phyloP scores from a whole-genome alignment of 305 asterid genomes.

The Ilex paraguariensis region DNA sequence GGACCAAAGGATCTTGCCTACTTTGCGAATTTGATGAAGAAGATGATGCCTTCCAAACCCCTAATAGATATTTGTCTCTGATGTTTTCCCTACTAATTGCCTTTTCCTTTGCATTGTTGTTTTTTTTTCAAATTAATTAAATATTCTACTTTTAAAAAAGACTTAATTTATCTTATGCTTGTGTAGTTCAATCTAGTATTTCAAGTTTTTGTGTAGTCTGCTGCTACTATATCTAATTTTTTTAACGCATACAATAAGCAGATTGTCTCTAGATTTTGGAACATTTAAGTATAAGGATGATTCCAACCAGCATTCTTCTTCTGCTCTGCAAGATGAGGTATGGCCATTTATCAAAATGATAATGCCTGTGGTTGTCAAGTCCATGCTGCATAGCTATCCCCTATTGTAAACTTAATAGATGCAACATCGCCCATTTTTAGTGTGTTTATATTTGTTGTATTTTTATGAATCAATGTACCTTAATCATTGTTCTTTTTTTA shows the following conservation, averaged over 20 bases:
- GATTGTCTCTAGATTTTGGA: constrained; percentile 85
- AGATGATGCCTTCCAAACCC: too few species aligned
- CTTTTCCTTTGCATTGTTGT: too few species aligned
- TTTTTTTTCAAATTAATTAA: too few species aligned
- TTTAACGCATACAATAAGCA: constrained; percentile 17
- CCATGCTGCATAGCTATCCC: too few species aligned
- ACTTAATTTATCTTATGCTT: not conserved
- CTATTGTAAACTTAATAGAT: too few species aligned
- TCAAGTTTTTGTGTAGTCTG: not conserved
- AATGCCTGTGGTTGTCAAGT: not conserved
- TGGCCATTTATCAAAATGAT: not conserved
- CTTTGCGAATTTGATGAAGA: too few species aligned
- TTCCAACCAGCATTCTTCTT: constrained; percentile 54
- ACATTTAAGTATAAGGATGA: constrained; percentile 77
- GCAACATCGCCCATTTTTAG: not conserved
- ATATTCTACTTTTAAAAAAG: too few species aligned
- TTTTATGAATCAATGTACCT: not conserved
- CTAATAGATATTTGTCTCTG: too few species aligned
- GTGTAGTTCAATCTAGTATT: not conserved
- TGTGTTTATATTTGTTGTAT: not conserved
- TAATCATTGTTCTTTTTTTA: not conserved
- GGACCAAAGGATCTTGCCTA: too few species aligned
- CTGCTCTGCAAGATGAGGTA: constrained; percentile 98
- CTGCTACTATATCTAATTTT: not conserved
- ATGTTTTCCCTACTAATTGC: too few species aligned